These are phyloP conservation scores for Blastocladiella britannica DNA, from an alignment of 192 early-diverging fungal species.

Conservation along the genomic window DNA sequence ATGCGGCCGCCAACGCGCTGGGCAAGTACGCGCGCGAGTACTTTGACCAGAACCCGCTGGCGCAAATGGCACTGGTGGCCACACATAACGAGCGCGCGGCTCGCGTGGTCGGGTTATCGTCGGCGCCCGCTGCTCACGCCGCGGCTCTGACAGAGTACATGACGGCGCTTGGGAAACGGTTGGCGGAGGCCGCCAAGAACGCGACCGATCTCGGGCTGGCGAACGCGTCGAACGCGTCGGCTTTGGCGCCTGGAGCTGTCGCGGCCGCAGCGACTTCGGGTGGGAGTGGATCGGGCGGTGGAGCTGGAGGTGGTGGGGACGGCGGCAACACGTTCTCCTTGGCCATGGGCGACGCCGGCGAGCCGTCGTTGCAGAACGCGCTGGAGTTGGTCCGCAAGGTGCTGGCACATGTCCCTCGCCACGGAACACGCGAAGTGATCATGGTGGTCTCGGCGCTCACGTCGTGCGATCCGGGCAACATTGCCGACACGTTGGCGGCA, in stretches of 20 bases:
- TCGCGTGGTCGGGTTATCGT: constrained; percentile 59
- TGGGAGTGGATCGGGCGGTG: too few species aligned
- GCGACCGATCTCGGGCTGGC: too few species aligned
- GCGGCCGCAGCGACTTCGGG: too few species aligned
- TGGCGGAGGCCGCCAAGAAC: too few species aligned
- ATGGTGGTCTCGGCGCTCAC: constrained; percentile 74
- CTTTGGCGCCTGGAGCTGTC: too few species aligned
- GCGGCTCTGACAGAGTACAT: too few species aligned
- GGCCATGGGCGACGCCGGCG: constrained; percentile 60
- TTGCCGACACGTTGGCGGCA: constrained; percentile 52
- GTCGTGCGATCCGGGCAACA: constrained; percentile 84
- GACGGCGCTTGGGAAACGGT: too few species aligned
- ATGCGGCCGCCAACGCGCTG: constrained; percentile 39
- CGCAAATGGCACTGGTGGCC: constrained; percentile 60
- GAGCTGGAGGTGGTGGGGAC: too few species aligned
- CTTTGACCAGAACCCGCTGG: constrained; percentile 90
- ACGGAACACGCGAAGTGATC: constrained; percentile 71
- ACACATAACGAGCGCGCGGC: constrained; percentile 74
- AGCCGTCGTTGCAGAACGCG: constrained; percentile 83
- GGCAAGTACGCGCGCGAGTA: constrained; percentile 67
- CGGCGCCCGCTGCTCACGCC: constrained; percentile 64
- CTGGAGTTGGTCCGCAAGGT: constrained; percentile 59
- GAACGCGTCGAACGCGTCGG: too few species aligned
- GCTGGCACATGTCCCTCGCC: constrained; percentile 54
- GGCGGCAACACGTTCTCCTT: too few species aligned